Conservation (phyloP, 805 yeast species). For the Wickerhamiella brachini region DNA sequence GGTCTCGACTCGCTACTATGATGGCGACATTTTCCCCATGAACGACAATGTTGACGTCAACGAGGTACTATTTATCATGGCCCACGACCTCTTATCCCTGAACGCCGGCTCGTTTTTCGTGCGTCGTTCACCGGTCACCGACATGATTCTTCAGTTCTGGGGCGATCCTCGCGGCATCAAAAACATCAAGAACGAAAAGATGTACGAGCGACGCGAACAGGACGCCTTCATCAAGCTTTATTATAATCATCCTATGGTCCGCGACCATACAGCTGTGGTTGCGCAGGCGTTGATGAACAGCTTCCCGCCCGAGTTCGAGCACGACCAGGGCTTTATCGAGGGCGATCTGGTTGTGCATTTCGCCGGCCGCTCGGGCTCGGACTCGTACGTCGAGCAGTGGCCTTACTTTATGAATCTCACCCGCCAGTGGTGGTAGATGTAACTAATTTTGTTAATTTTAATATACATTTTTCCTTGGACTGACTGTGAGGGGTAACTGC, state of each 20-base stretch:
- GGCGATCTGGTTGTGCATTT: conserved; percentile 22
- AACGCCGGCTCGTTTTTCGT: conserved; percentile 25
- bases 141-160: conserved; percentile 23
- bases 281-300: conserved; percentile 23
- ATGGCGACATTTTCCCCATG: conserved; percentile 5
- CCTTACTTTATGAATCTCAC: neutral
- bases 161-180: conserved; percentile 12
- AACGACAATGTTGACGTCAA: neutral
- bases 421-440: neutral
- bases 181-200: conserved; percentile 4
- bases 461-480: neutral
- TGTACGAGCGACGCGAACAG: conserved; percentile 17
- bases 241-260: conserved; percentile 12
- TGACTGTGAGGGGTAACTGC: no score
- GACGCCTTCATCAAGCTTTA: conserved; percentile 15
- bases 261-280: conserved; percentile 19
- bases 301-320: conserved; percentile 8
- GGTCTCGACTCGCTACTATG: conserved; percentile 3
- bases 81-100: conserved; percentile 21
- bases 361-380: conserved; percentile 16
- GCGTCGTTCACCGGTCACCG: conserved; percentile 15
- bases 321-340: conserved; percentile 5
- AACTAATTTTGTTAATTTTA: neutral
- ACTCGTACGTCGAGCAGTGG: neutral
- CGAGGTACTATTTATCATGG: conserved; percentile 18